A percentile compares a stretch with the other conserved stretches of the same genome.
phyloP scores from a whole-genome alignment of 345 rosid genomes.

The Eucalyptus erythrocorys region DNA sequence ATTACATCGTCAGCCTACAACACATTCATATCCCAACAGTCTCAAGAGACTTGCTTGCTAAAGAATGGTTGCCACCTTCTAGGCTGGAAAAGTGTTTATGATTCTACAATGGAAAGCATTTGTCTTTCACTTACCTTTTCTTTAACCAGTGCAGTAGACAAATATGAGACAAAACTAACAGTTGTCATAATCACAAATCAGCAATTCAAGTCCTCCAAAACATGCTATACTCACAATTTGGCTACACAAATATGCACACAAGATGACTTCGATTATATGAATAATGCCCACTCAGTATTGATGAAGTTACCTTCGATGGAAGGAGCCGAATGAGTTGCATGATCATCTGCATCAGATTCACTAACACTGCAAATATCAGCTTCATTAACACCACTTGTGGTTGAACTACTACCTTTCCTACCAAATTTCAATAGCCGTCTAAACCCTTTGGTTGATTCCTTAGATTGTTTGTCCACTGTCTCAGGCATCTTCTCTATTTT shows the following conservation, averaged over 20 bases:
- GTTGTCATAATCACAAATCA: neutral
- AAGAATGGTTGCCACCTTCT: neutral
- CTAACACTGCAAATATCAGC: slow-evolving; percentile 1
- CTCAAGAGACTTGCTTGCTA: neutral
- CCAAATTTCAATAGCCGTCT: slow-evolving; percentile 76
- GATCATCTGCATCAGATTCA: slow-evolving; percentile 21
- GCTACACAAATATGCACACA: neutral
- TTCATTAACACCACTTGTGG: slow-evolving; percentile 31
- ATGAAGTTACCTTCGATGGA: slow-evolving; percentile 35
- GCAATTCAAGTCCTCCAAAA: neutral
- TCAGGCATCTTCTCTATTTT: slow-evolving; percentile 60
- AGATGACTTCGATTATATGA: neutral
- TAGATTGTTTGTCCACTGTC: slow-evolving; percentile 37
- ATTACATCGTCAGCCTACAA: neutral
- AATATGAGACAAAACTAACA: neutral
- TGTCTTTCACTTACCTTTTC: neutral
- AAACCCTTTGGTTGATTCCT: slow-evolving; percentile 66
- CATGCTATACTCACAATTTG: neutral
- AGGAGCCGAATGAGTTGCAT: slow-evolving; percentile 7
- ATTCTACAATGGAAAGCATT: neutral
- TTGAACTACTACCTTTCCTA: slow-evolving; percentile 52
- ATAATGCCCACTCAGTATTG: neutral
- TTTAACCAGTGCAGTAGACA: neutral
- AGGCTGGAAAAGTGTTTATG: neutral
- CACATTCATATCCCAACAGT: neutral